phyloP scores from a whole-genome alignment of 352 stramenopile species.

The Phytopythium montanum region DNA sequence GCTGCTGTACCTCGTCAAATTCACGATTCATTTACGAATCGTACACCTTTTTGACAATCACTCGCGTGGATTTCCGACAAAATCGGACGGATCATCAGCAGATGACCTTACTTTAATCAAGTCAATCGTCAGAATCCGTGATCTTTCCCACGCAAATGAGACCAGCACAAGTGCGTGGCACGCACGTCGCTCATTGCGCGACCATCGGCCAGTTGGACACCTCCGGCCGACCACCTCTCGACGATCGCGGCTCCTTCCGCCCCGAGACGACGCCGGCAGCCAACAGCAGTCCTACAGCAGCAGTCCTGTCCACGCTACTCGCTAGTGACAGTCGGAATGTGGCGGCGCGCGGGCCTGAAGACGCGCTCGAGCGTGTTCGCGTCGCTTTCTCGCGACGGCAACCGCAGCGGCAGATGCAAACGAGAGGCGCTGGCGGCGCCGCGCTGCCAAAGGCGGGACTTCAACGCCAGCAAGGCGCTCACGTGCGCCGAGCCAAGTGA shows the following conservation, averaged over 20 bases:
- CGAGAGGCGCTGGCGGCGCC: background rate
- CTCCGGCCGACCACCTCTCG: background rate
- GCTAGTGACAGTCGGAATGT: background rate
- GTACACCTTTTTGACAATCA: too few species aligned
- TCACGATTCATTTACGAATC: too few species aligned
- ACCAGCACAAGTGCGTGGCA: background rate
- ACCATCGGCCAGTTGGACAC: constrained; percentile 1
- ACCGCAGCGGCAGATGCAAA: background rate
- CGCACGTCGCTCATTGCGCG: background rate
- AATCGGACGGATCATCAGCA: too few species aligned
- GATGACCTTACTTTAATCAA: too few species aligned
- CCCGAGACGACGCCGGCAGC: too few species aligned
- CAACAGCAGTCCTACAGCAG: too few species aligned
- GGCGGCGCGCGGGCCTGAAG: background rate
- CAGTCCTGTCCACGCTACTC: too few species aligned
- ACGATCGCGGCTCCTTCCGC: background rate
- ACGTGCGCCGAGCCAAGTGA: background rate
- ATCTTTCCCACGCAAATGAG: background rate
- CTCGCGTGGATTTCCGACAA: too few species aligned
- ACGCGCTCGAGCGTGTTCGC: constrained; percentile 13
- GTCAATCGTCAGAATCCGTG: too few species aligned
- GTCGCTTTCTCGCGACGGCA: constrained; percentile 6
- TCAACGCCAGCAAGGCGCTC: constrained; percentile 14
- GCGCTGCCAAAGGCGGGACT: constrained; percentile 17
- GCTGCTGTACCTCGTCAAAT: too few species aligned